Conservation (phyloP, 2,329 filamentous ascomycete species). For the Cordyceps cateniannulata region DNA sequence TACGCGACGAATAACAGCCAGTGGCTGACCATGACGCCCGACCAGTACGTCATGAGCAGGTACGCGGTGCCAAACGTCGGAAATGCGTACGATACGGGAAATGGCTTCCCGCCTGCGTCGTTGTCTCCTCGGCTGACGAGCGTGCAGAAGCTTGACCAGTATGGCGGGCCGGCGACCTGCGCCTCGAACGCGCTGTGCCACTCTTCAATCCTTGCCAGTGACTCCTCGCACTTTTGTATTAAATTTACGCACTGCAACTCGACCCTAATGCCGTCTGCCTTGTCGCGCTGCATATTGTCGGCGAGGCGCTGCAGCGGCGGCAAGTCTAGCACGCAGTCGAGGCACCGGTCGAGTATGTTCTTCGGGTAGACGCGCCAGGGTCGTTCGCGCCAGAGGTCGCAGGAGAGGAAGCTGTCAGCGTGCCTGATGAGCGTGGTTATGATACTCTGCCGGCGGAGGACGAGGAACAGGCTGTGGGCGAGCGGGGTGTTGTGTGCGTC, state of each 20-base stretch:
- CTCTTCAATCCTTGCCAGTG: background rate
- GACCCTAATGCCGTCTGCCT: too few species aligned
- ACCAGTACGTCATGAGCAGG: slow-evolving; percentile 14
- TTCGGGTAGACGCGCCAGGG: slow-evolving; percentile 12
- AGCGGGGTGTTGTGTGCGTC: slow-evolving; percentile 8
- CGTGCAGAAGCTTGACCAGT: slow-evolving; percentile 6
- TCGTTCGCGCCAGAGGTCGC: background rate
- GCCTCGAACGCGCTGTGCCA: background rate
- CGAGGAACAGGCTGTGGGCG: slow-evolving; percentile 13
- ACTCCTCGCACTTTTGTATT: background rate
- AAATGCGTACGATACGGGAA: slow-evolving; percentile 9
- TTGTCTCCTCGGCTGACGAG: slow-evolving; percentile 2
- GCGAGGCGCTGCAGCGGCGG: slow-evolving; percentile 6
- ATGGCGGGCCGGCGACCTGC: background rate
- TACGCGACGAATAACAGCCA: slow-evolving; percentile 1
- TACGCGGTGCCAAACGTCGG: slow-evolving; percentile 6
- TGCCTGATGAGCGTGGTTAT: slow-evolving; percentile 4
- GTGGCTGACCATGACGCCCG: slow-evolving; percentile 8
- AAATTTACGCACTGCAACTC: background rate
- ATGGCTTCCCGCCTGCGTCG: slow-evolving; percentile 7
- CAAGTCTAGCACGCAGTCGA: slow-evolving; percentile 10
- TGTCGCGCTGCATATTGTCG: slow-evolving; percentile 1
- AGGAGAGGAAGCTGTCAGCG: slow-evolving; percentile 3
- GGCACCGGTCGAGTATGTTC: slow-evolving; percentile 12
- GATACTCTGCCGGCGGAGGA: slow-evolving; percentile 4